Conservation (phyloP, 805 yeast genomes). For the Nakazawaea laoshanensis region DNA sequence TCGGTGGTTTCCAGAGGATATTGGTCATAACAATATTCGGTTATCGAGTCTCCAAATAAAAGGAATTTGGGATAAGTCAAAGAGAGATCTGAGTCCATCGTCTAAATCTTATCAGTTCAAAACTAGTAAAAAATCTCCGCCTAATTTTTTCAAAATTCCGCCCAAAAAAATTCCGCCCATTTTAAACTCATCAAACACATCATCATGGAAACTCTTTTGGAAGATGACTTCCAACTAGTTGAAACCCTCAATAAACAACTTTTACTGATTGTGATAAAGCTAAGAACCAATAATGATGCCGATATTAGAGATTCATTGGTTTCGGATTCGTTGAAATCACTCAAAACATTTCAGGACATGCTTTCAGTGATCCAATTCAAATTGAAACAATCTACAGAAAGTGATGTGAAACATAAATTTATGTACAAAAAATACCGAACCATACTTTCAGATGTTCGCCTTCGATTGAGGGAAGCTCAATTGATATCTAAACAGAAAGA, state of each 20-base stretch:
- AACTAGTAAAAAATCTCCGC: no score
- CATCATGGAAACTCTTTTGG: constrained; percentile 5
- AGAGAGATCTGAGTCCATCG: no score
- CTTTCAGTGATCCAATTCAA: constrained; percentile 18
- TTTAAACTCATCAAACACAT: no score
- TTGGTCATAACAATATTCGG: constrained; percentile 21
- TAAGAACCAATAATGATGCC: constrained; percentile 3
- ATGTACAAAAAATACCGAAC: constrained; percentile 12
- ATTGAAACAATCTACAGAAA: neutral
- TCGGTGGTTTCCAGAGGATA: constrained; percentile 9
- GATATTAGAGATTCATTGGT: constrained; percentile 12
- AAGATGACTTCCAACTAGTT: constrained; percentile 1
- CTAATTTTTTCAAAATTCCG: no score
- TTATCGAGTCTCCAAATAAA: constrained; percentile 29
- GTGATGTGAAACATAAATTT: neutral
- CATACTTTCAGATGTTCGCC: constrained; percentile 17
- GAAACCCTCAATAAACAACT: constrained; percentile 2
- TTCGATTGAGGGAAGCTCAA: constrained; percentile 19
- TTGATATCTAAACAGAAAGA: constrained; percentile 17
- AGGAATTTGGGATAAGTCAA: constrained; percentile 13
- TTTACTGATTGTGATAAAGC: constrained; percentile 2
- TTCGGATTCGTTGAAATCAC: constrained; percentile 30
- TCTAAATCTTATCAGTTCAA: no score
- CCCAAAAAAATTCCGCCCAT: no score
- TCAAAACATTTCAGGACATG: constrained; percentile 29